Evolutionary conservation across 305 asterid genomes (phyloP).

Genomic region (Fraxinus dipetala): DNA sequence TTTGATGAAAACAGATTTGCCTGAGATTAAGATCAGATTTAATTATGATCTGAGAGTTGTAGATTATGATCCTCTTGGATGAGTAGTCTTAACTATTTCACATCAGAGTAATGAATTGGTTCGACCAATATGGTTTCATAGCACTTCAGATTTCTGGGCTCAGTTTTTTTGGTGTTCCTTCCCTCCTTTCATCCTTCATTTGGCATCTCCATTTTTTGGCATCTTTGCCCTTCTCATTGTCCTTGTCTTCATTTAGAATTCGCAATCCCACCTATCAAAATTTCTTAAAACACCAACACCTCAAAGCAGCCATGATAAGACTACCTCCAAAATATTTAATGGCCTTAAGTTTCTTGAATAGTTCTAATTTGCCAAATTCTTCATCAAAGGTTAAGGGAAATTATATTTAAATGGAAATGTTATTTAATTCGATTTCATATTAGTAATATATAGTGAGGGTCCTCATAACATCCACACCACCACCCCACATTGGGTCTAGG

Average conservation of each 20-base stretch:
- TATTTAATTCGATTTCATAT: neutral
- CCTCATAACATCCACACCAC: neutral
- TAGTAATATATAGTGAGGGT: neutral
- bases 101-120: neutral
- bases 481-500: neutral
- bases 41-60: neutral
- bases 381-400: neutral
- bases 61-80: neutral
- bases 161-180: neutral
- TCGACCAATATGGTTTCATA: neutral
- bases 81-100: neutral
- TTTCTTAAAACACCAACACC: neutral
- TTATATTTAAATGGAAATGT: neutral
- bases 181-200: neutral
- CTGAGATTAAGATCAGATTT: neutral
- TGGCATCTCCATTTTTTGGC: neutral
- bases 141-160: neutral
- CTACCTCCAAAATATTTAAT: neutral
- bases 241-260: neutral
- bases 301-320: neutral
- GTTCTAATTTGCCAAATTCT: neutral
- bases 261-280: neutral
- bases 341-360: neutral
- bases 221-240: neutral
- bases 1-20: neutral